phyloP scores from a whole-genome alignment of 257 asterid genomes.

The Plantago major region DNA sequence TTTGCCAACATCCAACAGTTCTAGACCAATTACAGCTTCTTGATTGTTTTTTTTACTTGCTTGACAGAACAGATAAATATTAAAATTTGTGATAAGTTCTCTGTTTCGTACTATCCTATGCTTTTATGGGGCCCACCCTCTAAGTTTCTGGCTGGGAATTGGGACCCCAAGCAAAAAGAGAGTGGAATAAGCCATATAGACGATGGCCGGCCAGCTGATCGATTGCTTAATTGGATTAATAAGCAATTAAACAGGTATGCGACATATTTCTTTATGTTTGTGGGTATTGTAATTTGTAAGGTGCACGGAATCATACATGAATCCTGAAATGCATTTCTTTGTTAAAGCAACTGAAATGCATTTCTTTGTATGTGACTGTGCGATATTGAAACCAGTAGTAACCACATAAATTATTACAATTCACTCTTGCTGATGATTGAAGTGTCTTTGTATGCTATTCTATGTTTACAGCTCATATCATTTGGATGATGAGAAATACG shows the following conservation, averaged over 20 bases:
- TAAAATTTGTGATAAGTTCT: slow-evolving; percentile 78
- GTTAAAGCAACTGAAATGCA: too few relatives aligned
- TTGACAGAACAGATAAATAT: slow-evolving; percentile 96
- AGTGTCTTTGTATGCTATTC: neutral
- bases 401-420: neutral
- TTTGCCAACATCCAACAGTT: slow-evolving; percentile 10
- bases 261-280: too few relatives aligned
- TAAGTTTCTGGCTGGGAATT: slow-evolving; percentile 64
- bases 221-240: slow-evolving; percentile 74
- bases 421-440: neutral
- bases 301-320: too few relatives aligned
- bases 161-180: slow-evolving; percentile 63
- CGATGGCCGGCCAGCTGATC: slow-evolving; percentile 64
- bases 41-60: slow-evolving; percentile 41
- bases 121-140: slow-evolving; percentile 89
- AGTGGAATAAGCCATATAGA: slow-evolving; percentile 52
- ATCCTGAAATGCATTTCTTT: too few relatives aligned
- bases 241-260: slow-evolving; percentile 63
- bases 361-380: too few relatives aligned
- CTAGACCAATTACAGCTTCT: slow-evolving; percentile 25
- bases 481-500: slow-evolving; percentile 71
- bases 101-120: slow-evolving; percentile 69
- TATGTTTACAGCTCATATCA: slow-evolving; percentile 55
- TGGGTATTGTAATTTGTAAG: neutral
- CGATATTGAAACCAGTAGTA: too few relatives aligned